Evolutionary conservation across 2,329 filamentous ascomycete genomes (phyloP), one percentile per base, ranked within the genome.

Genomic region (Venturia aucupariae): DNA sequence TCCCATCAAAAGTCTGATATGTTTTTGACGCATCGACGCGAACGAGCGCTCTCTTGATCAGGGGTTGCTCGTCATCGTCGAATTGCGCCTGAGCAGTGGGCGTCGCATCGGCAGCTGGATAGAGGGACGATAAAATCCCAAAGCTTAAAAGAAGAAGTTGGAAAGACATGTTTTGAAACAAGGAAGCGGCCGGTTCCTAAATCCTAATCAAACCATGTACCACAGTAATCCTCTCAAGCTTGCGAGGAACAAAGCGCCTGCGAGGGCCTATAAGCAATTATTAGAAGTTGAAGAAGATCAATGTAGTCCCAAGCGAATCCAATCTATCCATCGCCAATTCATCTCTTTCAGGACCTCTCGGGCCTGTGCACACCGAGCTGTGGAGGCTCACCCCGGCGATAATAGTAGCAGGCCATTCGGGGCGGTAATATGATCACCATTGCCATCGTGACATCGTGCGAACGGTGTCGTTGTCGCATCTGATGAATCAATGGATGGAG

Each of bases 1-100:
- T 80, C 13, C 78, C 78, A 67, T 80, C 77, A 62, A 80, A 79
- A 3, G 71, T 76, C 70, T 80, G 78, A 67, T 75, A 79, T 61
- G 74, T 78, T 66, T 74, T 76, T n/a, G 71, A 67, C 6, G 75
- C 67, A 68, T 79, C 73, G 24, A 80, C 72, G 0, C 73, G 78
- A 65, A 80, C 73, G 8, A 60, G 22, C 59, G 59, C 41, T 60
- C 27, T 57, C 51, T 35, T 57, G 17, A 35, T 41, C 15, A 17
- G 15, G 8, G 7, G 17, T 19, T 30, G 2, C 15, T 61, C 38
- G n/a, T 7, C 24, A 19, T 32, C 59, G n/a, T 46, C 41, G 30
- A 35, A 32, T 35, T 38, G 51, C 19, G 27, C 51, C 27, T n/a
- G n/a, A n/a, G 3, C 15, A 30, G 22, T 17, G 48, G 48, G 48